Evolutionary conservation across 2,329 filamentous ascomycete genomes (phyloP).

Genomic region (Dothiorella sarmentorum): DNA sequence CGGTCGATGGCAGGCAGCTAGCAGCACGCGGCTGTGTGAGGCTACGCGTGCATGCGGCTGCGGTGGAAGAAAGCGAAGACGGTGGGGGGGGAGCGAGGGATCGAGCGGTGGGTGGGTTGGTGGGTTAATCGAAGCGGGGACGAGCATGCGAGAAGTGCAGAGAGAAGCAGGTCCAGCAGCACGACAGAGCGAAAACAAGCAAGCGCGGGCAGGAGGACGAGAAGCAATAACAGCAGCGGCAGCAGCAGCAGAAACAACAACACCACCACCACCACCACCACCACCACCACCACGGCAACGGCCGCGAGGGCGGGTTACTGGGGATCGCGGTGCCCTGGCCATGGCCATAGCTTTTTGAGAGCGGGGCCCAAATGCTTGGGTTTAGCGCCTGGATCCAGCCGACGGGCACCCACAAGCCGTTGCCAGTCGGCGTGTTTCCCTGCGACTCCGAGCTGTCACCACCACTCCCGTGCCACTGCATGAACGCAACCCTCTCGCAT

Average conservation of each 20-base stretch:
- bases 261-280: not conserved
- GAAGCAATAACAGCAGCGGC: not conserved
- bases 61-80: not conserved
- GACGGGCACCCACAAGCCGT: no score
- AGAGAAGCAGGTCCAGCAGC: not conserved
- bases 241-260: not conserved
- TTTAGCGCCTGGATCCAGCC: no score
- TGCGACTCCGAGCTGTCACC: not conserved
- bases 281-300: not conserved
- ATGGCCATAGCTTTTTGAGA: not conserved
- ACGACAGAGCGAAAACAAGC: not conserved
- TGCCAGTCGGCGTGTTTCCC: not conserved
- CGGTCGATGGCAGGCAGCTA: no score
- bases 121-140: not conserved
- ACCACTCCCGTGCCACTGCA: slow-evolving; percentile 2
- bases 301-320: not conserved
- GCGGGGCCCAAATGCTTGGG: not conserved
- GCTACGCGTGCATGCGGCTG: slow-evolving; percentile 1
- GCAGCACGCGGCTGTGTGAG: not conserved
- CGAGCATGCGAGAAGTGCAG: not conserved
- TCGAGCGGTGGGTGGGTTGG: not conserved
- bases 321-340: not conserved
- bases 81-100: not conserved
- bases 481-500: slow-evolving; percentile 8
- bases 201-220: not conserved